A percentile compares a stretch with the other conserved stretches of the same genome.
Evolutionary conservation across 805 yeast species (phyloP).

Genomic region (Nakazawaea ambrosiae): DNA sequence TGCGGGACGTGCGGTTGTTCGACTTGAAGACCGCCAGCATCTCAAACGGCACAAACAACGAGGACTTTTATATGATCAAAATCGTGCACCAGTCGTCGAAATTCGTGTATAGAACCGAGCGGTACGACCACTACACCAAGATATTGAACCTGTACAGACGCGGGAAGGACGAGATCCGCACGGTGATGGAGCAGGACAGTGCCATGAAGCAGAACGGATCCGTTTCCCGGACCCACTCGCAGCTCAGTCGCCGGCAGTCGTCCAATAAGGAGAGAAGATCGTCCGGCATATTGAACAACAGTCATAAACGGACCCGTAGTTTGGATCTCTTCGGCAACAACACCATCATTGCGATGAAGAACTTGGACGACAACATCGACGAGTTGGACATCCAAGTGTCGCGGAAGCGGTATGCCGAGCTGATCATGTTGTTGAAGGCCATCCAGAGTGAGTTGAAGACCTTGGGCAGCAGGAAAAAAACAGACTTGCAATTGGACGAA

Average conservation of each 20-base stretch:
- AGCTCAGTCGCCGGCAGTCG: slow-evolving; percentile 14
- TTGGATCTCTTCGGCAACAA: slow-evolving; percentile 29
- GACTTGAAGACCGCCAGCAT: slow-evolving; percentile 23
- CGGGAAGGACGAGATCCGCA: slow-evolving; percentile 56
- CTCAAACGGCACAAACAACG: not conserved
- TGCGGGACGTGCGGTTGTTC: slow-evolving; percentile 48
- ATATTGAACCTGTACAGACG: slow-evolving; percentile 49
- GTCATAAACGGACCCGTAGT: slow-evolving; percentile 53
- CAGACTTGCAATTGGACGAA: slow-evolving; percentile 19
- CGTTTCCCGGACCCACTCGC: slow-evolving; percentile 4
- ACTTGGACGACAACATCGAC: slow-evolving; percentile 55
- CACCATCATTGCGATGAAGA: slow-evolving; percentile 25
- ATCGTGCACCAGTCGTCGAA: slow-evolving; percentile 17
- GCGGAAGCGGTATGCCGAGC: slow-evolving; percentile 43
- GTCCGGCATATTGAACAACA: slow-evolving; percentile 23
- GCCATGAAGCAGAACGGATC: slow-evolving; percentile 15
- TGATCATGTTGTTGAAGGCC: slow-evolving; percentile 25
- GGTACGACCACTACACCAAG: slow-evolving; percentile 47
- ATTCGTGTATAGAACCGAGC: slow-evolving; percentile 55
- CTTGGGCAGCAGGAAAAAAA: slow-evolving; percentile 13
- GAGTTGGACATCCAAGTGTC: slow-evolving; percentile 65
- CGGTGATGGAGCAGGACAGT: slow-evolving; percentile 44
- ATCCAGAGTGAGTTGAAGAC: slow-evolving; percentile 14
- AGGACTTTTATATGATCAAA: slow-evolving; percentile 16
- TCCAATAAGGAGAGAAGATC: slow-evolving; percentile 18